phyloP scores from a whole-genome alignment of 768 basidiomycete species.

The Leccinum ochraceum region DNA sequence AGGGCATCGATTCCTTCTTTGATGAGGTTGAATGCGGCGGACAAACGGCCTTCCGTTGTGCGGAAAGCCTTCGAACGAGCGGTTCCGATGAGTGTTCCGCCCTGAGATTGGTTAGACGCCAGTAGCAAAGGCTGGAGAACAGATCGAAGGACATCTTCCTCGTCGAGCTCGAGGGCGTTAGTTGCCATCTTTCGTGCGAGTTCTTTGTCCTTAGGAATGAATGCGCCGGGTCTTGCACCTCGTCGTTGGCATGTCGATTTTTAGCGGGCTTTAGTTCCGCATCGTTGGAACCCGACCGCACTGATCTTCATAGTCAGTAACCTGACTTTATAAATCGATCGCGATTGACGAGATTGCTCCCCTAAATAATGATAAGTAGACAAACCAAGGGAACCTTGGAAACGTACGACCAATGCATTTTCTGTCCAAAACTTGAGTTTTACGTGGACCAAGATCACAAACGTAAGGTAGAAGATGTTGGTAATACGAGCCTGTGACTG shows the following conservation, averaged over 20 bases:
- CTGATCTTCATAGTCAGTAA: constrained; percentile 87
- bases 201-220: constrained; percentile 95
- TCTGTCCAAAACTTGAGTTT: constrained; percentile 81
- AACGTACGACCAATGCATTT: constrained; percentile 67
- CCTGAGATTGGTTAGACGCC: constrained; percentile 42
- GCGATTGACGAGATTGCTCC: constrained; percentile 83
- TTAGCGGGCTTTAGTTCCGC: constrained; percentile 60
- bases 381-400: neutral
- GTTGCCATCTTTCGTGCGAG: constrained; percentile 98
- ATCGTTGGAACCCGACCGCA: constrained; percentile 85
- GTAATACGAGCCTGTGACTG: constrained; percentile 88
- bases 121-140: neutral
- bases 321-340: constrained; percentile 83
- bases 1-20: constrained; percentile 97
- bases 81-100: constrained; percentile 95
- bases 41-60: constrained; percentile 82
- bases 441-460: constrained; percentile 91
- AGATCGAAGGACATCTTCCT: constrained; percentile 95
- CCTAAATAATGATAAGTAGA: constrained; percentile 47
- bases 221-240: constrained; percentile 87
- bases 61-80: constrained; percentile 85
- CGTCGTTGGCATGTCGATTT: constrained; percentile 59
- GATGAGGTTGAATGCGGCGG: constrained; percentile 88
- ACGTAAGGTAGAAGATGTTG: constrained; percentile 87
- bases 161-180: constrained; percentile 95